Evolutionary conservation across 2,329 filamentous ascomycete species (phyloP).

Genomic region (Pyrenochaeta sp.): DNA sequence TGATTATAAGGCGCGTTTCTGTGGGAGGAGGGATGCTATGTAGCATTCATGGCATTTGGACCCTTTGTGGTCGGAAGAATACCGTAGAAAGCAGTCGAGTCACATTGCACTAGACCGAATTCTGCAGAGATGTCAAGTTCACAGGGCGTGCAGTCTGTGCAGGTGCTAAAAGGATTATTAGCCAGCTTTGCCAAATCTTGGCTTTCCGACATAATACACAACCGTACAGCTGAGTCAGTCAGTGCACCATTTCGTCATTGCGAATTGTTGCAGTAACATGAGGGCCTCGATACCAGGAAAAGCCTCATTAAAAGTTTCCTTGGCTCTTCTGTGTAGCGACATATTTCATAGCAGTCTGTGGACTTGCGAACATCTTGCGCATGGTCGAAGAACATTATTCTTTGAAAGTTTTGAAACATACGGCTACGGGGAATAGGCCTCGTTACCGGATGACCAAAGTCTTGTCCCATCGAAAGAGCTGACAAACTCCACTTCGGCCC

Average conservation of each 20-base stretch:
- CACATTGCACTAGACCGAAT: slow-evolving; percentile 14
- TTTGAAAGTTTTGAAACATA: no score
- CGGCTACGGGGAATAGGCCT: no score
- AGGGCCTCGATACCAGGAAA: no score
- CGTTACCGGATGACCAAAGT: slow-evolving; percentile 4
- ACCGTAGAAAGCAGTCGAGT: slow-evolving; percentile 2
- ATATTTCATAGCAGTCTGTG: neutral
- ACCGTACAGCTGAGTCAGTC: slow-evolving; percentile 18
- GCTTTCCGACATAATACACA: slow-evolving; percentile 8
- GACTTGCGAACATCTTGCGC: neutral
- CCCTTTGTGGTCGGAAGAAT: slow-evolving; percentile 6
- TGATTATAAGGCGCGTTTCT: slow-evolving; percentile 26
- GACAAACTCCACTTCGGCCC: slow-evolving; percentile 25
- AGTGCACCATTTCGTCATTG: no score
- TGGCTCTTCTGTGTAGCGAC: no score
- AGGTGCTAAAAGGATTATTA: slow-evolving; percentile 15
- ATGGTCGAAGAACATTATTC: no score
- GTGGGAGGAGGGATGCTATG: slow-evolving; percentile 14
- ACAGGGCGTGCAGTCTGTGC: slow-evolving; percentile 27
- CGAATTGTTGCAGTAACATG: no score
- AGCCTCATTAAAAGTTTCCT: no score
- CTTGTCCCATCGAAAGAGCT: no score
- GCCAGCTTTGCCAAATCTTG: slow-evolving; percentile 10
- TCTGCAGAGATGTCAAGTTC: slow-evolving; percentile 16
- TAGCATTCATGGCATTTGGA: slow-evolving; percentile 15